Evolutionary conservation across 2,329 filamentous ascomycete genomes (phyloP), one percentile per base, ranked within the genome.

Genomic region (Sclerotinia spermophila): DNA sequence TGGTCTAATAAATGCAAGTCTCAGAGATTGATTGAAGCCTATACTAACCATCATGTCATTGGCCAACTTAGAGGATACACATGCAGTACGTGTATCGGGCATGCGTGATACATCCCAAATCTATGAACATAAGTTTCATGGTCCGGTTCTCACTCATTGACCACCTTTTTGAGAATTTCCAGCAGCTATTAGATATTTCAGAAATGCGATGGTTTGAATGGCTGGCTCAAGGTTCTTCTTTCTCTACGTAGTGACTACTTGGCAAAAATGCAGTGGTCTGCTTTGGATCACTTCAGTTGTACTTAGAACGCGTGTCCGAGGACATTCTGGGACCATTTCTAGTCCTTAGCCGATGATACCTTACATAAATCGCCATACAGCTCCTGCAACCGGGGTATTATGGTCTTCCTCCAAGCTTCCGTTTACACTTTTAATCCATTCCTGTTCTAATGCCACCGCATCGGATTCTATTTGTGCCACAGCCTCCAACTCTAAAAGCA

Each of bases 381-480:
- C 77, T 21, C 78, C 77, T 33, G 76, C 75, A 58, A 69, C 61
- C 61, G 70, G 74, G 48, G 67, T 74, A 71, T 75, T 71, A 8
- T 71, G 69, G 42, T 58, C 51, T 21, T 69, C 59, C 40, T 66
- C 68, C 40, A 69, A 40, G 27, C 60, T 65, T 11, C 68, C 74
- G 75, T 85, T 88, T 81, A 86, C 84, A 71, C 76, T 80, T 78
- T 82, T 82, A 58, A 91, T 86, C 86, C 89, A 90, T 56, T 81
- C 82, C 70, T 83, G 83, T 79, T 92, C 89, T 59, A 84, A 82
- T 61, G 79, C 80, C 67, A 87, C 79, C 6, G 87, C 85, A 74
- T 88, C 87, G 61, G 80, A 81, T 79, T 90, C 87, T 70, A 92
- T 86, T 75, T 84, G 83, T 69, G 83, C 83, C 89, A 92, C 91